A percentile compares a stretch with the other conserved stretches of the same genome.
These are phyloP conservation scores for Trichoderma pleuroti DNA, from an alignment of 2,329 filamentous ascomycete species.

Conservation along the genomic window DNA sequence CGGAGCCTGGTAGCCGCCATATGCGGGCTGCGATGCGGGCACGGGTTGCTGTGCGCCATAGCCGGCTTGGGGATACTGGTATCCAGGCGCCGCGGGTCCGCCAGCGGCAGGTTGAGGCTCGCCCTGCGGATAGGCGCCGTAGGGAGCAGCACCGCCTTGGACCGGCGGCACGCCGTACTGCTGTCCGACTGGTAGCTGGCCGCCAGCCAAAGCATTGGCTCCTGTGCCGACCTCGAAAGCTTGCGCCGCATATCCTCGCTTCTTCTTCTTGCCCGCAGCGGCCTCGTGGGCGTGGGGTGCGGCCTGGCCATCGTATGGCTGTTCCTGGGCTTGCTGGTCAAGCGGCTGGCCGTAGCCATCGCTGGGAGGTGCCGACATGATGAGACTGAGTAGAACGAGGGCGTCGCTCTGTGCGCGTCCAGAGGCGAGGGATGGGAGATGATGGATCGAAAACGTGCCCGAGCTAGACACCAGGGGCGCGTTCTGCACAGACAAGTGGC, in stretches of 20 bases:
- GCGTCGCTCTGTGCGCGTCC: conserved; percentile 25
- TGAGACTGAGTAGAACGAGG: conserved; percentile 28
- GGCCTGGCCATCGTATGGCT: conserved; percentile 33
- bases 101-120: conserved; percentile 40
- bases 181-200: conserved; percentile 41
- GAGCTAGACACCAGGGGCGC: conserved; percentile 51
- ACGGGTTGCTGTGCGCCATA: conserved; percentile 44
- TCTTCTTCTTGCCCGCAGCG: conserved; percentile 71
- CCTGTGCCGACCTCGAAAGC: conserved; percentile 90
- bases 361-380: conserved; percentile 57
- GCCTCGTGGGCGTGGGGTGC: conserved; percentile 32
- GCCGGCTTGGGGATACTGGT: conserved; percentile 40
- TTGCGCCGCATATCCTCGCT: conserved; percentile 89
- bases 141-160: conserved; percentile 44
- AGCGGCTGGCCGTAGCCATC: conserved; percentile 51
- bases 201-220: conserved; percentile 66
- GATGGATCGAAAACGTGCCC: conserved; percentile 62
- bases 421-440: conserved; percentile 15
- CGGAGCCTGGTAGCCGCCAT: conserved; percentile 41
- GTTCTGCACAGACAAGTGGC: conserved; percentile 65
- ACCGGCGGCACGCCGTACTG: conserved; percentile 46
- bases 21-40: conserved; percentile 39
- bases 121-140: conserved; percentile 58
- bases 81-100: conserved; percentile 34
- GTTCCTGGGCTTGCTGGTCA: conserved; percentile 40